Evolutionary conservation across 305 asterid genomes (phyloP).

Genomic region (Fraxinus ornus): DNA sequence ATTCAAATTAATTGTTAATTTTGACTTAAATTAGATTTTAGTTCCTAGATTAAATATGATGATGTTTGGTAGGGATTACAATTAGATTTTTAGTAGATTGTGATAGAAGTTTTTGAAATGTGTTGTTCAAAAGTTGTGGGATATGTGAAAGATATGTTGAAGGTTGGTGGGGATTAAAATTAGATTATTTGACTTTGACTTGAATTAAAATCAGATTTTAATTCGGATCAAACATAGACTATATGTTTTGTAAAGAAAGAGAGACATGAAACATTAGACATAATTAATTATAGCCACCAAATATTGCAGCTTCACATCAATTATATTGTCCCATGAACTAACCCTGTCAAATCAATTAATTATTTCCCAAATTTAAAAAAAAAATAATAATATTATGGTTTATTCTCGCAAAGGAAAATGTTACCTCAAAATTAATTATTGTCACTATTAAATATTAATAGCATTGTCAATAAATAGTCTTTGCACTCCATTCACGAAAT

Average conservation of each 20-base stretch:
- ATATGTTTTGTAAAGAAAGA: not conserved
- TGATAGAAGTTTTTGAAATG: too few relatives aligned
- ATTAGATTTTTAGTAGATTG: too few relatives aligned
- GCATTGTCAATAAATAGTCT: not conserved
- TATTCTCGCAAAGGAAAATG: not conserved
- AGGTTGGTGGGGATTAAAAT: too few relatives aligned
- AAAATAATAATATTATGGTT: not conserved
- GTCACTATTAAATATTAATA: not conserved
- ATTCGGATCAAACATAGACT: too few relatives aligned
- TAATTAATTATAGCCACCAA: slow-evolving; percentile 41
- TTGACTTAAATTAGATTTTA: too few relatives aligned
- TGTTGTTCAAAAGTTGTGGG: too few relatives aligned
- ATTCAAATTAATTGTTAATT: too few relatives aligned
- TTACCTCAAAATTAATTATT: not conserved
- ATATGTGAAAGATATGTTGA: too few relatives aligned
- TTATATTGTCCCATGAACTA: slow-evolving; percentile 20
- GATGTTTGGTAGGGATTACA: too few relatives aligned
- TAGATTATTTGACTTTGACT: too few relatives aligned
- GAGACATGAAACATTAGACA: not conserved
- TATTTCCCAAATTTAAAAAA: slow-evolving; percentile 1
- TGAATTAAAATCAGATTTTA: too few relatives aligned
- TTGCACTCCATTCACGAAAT: not conserved
- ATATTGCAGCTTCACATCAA: slow-evolving; percentile 25
- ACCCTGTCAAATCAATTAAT: not conserved
- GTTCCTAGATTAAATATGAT: not conserved